Percentiles rank a stretch among this genome's conserved stretches.
These are phyloP conservation scores for Nakazawaea ernobii DNA, from an alignment of 805 yeast genomes.

Conservation along the genomic window DNA sequence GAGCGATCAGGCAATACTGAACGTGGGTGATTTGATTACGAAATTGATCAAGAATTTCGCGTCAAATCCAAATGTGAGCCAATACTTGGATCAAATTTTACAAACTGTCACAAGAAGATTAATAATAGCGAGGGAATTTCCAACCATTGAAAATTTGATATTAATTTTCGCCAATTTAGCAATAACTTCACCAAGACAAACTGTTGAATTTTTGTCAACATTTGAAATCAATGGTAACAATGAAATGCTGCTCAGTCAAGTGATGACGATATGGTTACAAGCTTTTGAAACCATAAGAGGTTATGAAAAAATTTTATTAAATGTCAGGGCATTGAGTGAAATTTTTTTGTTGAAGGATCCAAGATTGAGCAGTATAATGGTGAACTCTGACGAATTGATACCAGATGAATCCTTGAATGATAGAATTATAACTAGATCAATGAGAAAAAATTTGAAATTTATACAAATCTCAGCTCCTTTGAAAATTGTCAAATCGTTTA, in stretches of 20 bases:
- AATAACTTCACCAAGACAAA: conserved; percentile 52
- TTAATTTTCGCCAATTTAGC: conserved; percentile 72
- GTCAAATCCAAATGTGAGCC: conserved; percentile 30
- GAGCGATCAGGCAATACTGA: conserved; percentile 77
- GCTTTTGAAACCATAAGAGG: conserved; percentile 81
- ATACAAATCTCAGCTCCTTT: conserved; percentile 62
- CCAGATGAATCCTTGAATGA: conserved; percentile 37
- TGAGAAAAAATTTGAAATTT: conserved; percentile 59
- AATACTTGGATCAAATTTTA: conserved; percentile 51
- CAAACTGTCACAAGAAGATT: conserved; percentile 70
- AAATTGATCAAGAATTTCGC: conserved; percentile 24
- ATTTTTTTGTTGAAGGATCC: conserved; percentile 56
- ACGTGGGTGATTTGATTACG: conserved; percentile 51
- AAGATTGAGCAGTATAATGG: conserved; percentile 44
- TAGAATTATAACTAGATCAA: conserved; percentile 76
- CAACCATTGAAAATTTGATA: conserved; percentile 72
- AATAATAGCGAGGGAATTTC: conserved; percentile 56
- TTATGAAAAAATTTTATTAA: conserved; percentile 58
- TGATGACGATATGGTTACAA: conserved; percentile 73
- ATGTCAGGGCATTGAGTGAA: conserved; percentile 65
- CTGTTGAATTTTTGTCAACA: conserved; percentile 53
- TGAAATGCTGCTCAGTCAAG: conserved; percentile 14
- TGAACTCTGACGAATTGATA: conserved; percentile 68
- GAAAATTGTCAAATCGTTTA: conserved; percentile 67
- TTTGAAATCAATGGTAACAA: conserved; percentile 24